Evolutionary conservation across 495 filamentous ascomycete genomes (phyloP), one percentile per base, ranked within the genome.

Genomic region (Astrocystis sublimbata): DNA sequence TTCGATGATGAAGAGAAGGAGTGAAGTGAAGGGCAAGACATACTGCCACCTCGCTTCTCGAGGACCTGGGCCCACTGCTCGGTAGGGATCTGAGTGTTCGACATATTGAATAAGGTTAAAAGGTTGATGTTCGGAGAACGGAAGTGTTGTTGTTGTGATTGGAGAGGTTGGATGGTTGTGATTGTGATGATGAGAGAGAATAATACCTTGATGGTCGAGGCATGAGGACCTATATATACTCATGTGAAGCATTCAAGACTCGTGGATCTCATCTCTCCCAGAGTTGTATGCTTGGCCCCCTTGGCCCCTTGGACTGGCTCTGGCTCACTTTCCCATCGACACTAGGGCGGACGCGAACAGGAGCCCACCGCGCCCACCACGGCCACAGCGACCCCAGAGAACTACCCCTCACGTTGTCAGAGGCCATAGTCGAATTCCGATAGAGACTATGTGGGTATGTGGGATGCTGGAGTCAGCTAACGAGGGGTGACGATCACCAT

Each of bases 11-110:
- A n/a, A n/a, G n/a, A n/a, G n/a, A n/a, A 52, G 33, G 35, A 49
- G 41, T 0, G 38, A 28, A 51, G 10, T 23, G 26, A 49, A 21
- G 26, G 8, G 33, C 6, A 21, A 28, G 38, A 70, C 81, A 68
- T 72, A 83, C 81, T 89, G 17, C 87, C 89, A 63, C 90, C 90
- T 31, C 81, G 83, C 76, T 89, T 83, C 72, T 96, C 89, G 65
- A 91, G 82, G 57, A 97, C 90, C 74, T 93, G 89, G 8, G 92
- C 92, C 91, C 86, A 91, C 80, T 97, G 92, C 70, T 83, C 86
- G 33, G 81, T 83, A 33, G 92, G 92, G 67, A 96, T 73, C 65
- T 77, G 58, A 21, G 50, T 35, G 40, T n/a, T n/a, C n/a, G 68
- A 43, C 72, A 77, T 78, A 53, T 10, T 75, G 53, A 30, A 58